A percentile compares a stretch with the other conserved stretches of the same genome.
These are phyloP conservation scores for Candida methanosorbosa DNA, from an alignment of 805 yeast species.

Conservation along the genomic window DNA sequence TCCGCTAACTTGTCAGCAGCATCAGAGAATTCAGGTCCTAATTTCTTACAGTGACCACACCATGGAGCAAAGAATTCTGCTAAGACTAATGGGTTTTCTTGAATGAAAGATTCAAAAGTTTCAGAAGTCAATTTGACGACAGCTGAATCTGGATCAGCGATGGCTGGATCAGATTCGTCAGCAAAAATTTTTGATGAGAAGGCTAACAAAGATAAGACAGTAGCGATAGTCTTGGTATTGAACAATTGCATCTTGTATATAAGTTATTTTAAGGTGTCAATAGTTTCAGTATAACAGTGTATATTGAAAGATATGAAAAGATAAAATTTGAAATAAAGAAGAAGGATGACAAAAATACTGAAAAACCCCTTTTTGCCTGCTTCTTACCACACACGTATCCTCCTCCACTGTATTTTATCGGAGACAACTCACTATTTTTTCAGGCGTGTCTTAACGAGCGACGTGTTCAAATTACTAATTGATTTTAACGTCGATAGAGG, in stretches of 20 bases:
- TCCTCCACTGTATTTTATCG: no score
- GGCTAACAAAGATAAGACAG: slow-evolving; percentile 18
- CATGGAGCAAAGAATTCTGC: slow-evolving; percentile 93
- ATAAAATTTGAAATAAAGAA: no score
- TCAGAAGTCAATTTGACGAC: slow-evolving; percentile 72
- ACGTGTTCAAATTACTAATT: no score
- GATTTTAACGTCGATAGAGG: no score
- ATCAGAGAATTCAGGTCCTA: slow-evolving; percentile 71
- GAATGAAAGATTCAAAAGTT: slow-evolving; percentile 56
- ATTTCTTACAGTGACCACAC: slow-evolving; percentile 93
- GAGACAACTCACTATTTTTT: no score
- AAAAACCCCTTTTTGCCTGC: no score
- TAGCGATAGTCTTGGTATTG: slow-evolving; percentile 27
- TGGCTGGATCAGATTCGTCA: slow-evolving; percentile 47
- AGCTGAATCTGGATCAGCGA: slow-evolving; percentile 76
- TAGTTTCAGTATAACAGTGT: no score
- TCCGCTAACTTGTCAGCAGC: slow-evolving; percentile 61
- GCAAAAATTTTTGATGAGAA: slow-evolving; percentile 21
- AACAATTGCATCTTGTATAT: slow-evolving; percentile 34
- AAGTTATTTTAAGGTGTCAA: no score
- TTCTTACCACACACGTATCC: no score
- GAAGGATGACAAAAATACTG: no score
- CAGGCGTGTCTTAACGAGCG: no score
- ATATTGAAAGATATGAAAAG: no score
- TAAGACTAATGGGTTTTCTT: slow-evolving; percentile 67